Conservation (phyloP, 805 yeast species). For the Ogataea neopini region DNA sequence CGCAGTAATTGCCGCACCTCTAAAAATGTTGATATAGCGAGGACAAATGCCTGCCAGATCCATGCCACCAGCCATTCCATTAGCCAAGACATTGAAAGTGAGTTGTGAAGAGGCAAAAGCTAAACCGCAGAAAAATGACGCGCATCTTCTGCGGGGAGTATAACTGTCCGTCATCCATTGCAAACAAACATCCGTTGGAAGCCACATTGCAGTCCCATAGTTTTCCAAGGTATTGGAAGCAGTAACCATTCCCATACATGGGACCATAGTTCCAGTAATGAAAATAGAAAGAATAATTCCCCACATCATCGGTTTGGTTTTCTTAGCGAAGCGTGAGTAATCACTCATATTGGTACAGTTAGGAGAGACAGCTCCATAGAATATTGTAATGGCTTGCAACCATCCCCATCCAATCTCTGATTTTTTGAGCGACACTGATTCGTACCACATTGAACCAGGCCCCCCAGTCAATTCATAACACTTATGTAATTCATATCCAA, state of each 20-base stretch:
- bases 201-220: slow-evolving; percentile 43
- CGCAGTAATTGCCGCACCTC: slow-evolving; percentile 44
- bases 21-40: slow-evolving; percentile 54
- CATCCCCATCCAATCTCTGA: slow-evolving; percentile 40
- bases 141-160: slow-evolving; percentile 12
- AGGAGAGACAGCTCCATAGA: slow-evolving; percentile 35
- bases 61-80: slow-evolving; percentile 10
- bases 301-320: slow-evolving; percentile 26
- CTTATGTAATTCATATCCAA: slow-evolving; percentile 14
- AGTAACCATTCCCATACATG: slow-evolving; percentile 26
- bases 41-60: slow-evolving; percentile 45
- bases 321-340: slow-evolving; percentile 38
- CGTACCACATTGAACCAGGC: slow-evolving; percentile 18
- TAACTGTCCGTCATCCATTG: slow-evolving; percentile 30
- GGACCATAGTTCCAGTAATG: slow-evolving; percentile 24
- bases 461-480: slow-evolving; percentile 11
- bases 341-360: slow-evolving; percentile 34
- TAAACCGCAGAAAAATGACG: slow-evolving; percentile 23
- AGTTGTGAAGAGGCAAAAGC: slow-evolving; percentile 58
- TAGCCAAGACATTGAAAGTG: slow-evolving; percentile 53
- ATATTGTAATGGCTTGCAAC: slow-evolving; percentile 39
- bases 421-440: slow-evolving; percentile 10
- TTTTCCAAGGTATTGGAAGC: slow-evolving; percentile 32
- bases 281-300: slow-evolving; percentile 9
- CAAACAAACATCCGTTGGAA: slow-evolving; percentile 40